Evolutionary conservation across 2,329 filamentous ascomycete genomes (phyloP), one percentile per base, ranked within the genome.

Genomic region (Fusarium continuum): DNA sequence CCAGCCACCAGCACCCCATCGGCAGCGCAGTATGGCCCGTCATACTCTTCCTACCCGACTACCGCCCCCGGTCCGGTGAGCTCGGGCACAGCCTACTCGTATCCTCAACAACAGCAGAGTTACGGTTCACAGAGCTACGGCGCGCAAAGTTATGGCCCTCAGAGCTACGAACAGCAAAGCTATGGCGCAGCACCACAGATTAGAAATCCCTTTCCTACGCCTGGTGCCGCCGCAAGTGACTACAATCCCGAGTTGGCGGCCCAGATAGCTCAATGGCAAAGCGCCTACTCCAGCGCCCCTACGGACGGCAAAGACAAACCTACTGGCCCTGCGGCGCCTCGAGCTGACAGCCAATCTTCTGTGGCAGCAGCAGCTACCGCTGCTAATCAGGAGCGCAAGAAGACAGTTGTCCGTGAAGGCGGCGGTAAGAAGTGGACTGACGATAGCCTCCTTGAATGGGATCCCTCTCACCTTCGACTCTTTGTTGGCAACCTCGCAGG

Each of bases 401-500:
- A 93, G 78, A 99, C 95, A 0, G 95, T 99, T 1, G 83, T 92
- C 43, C 90, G 95, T 32, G 85, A 91, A 60, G 95, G 94, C 45
- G 95, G 95, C 61, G 95, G 95, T 51, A 92, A 96, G 80, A 91
- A 88, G 55, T 99, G 95, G 95, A 90, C 91, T 20, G 95, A 99
- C 74, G 84, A 91, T 53, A 86, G 90, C 0, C 85, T 99, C 4
- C 85, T 98, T 3, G 95, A 98, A 75, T 99, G 95, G 95, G 93
- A 98, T 73, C 94, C 94, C 2, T 86, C 91, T 23, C 95, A 99
- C 75, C 91, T 97, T 72, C 92, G 95, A 29, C 87, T 99, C 36
- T 98, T 98, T 76, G 93, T 98, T 14, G 95, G 95, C 65, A 99
- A 99, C 76, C 85, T 99, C 46, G 95, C 95, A 34, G 95, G 95